Evolutionary conservation across 345 rosid species (phyloP).

Genomic region (Eucalyptus pauciflora): DNA sequence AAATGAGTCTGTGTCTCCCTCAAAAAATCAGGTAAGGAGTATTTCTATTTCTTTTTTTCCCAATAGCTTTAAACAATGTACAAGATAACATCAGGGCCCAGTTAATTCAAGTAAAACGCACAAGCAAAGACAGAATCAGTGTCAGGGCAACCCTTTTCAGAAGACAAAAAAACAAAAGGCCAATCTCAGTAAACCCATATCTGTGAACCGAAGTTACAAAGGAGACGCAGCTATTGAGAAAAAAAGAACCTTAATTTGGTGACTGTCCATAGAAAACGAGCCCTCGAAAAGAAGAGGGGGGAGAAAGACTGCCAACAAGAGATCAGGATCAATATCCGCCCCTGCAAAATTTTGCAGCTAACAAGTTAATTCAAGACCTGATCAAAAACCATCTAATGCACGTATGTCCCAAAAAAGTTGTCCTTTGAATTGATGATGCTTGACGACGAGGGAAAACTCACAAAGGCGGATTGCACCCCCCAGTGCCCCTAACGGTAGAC

Average conservation of each 20-base stretch:
- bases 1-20: background rate
- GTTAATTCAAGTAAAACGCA: background rate
- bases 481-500: constrained; percentile 50
- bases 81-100: background rate
- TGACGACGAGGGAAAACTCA: constrained; percentile 18
- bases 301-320: constrained; percentile 76
- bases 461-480: constrained; percentile 84
- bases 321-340: constrained; percentile 65
- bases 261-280: constrained; percentile 78
- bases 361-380: background rate
- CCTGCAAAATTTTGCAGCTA: constrained; percentile 26
- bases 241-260: constrained; percentile 69
- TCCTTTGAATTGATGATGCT: background rate
- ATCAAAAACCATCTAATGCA: background rate
- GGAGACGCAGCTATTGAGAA: background rate
- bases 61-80: background rate
- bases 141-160: background rate
- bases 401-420: background rate
- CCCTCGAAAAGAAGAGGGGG: constrained; percentile 92
- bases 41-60: background rate
- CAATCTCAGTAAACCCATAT: background rate
- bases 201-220: background rate
- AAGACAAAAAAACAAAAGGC: background rate
- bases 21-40: background rate
- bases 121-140: background rate